A percentile compares a stretch with the other conserved stretches of the same genome.
Conservation (phyloP, 176 grass and related monocot genomes). For the Echinochloa phyllopogon region DNA sequence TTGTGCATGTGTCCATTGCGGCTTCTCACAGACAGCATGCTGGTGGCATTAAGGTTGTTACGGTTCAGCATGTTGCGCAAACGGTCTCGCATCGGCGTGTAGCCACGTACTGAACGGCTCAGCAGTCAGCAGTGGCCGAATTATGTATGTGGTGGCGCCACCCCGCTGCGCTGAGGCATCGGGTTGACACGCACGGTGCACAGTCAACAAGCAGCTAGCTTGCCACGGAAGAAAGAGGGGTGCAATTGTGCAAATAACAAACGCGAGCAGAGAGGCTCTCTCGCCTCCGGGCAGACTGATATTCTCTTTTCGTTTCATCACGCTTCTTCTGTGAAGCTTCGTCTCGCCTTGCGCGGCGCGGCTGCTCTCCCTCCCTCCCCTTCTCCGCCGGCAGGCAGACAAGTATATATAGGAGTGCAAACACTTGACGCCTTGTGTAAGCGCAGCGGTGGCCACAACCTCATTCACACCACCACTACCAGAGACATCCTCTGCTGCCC, state of each 20-base stretch:
- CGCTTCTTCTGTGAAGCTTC: constrained; percentile 55
- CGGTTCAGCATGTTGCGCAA: not conserved
- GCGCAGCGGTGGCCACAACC: not conserved
- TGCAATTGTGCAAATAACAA: not conserved
- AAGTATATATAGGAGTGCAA: constrained; percentile 54
- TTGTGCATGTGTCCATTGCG: not conserved
- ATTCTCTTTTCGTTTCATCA: not conserved
- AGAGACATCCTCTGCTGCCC: not conserved
- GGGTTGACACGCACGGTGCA: not conserved
- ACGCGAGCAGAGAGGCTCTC: not conserved
- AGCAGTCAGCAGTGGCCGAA: too few relatives aligned
- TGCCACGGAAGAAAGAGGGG: not conserved
- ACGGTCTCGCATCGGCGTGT: not conserved
- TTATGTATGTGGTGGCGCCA: not conserved
- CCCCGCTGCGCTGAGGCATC: not conserved
- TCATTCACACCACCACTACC: not conserved
- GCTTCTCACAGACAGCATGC: not conserved
- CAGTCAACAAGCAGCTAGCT: not conserved
- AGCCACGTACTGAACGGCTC: not conserved
- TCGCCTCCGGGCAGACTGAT: not conserved
- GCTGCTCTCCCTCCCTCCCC: too few relatives aligned
- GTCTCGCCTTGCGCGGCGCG: not conserved
- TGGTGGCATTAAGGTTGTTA: not conserved
- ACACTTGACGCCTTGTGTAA: constrained; percentile 6
- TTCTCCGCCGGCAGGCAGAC: not conserved